These are phyloP conservation scores for Aotearoamyces nothofagi DNA, from an alignment of 2,329 filamentous ascomycete species.

Conservation along the genomic window DNA sequence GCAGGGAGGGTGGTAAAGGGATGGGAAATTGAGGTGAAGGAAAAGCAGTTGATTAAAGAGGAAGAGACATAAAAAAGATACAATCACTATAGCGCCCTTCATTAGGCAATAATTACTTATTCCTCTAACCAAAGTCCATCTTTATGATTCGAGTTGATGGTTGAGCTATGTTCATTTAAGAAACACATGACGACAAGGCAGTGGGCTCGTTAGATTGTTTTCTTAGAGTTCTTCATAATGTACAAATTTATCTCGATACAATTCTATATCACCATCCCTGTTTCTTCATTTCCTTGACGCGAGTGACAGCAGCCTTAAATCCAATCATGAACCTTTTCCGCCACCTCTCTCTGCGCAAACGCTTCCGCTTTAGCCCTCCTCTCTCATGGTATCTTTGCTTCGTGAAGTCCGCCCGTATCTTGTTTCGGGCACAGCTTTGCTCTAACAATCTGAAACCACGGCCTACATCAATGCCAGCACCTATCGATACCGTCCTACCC, in stretches of 20 bases:
- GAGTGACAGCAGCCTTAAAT: constrained; percentile 46
- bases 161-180: too few relatives aligned
- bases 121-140: too few relatives aligned
- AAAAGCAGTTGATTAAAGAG: too few relatives aligned
- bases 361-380: constrained; percentile 62
- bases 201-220: too few relatives aligned
- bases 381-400: constrained; percentile 61
- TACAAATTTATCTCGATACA: constrained; percentile 4
- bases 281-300: constrained; percentile 54
- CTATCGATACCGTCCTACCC: constrained; percentile 3
- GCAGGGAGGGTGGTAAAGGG: too few relatives aligned
- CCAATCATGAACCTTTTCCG: constrained; percentile 50
- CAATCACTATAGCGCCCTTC: too few relatives aligned
- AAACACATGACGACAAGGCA: too few relatives aligned
- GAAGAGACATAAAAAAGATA: too few relatives aligned
- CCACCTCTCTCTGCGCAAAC: constrained; percentile 55
- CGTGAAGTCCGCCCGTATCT: constrained; percentile 36
- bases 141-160: too few relatives aligned
- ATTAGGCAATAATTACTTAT: too few relatives aligned
- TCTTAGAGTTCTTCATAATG: too few relatives aligned
- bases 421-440: constrained; percentile 33
- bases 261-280: constrained; percentile 53
- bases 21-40: too few relatives aligned
- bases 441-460: constrained; percentile 20
- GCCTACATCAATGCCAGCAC: constrained; percentile 4